A percentile compares a stretch with the other conserved stretches of the same genome.
Conservation (phyloP, 345 rosid genomes). For the Lepidium africanum region DNA sequence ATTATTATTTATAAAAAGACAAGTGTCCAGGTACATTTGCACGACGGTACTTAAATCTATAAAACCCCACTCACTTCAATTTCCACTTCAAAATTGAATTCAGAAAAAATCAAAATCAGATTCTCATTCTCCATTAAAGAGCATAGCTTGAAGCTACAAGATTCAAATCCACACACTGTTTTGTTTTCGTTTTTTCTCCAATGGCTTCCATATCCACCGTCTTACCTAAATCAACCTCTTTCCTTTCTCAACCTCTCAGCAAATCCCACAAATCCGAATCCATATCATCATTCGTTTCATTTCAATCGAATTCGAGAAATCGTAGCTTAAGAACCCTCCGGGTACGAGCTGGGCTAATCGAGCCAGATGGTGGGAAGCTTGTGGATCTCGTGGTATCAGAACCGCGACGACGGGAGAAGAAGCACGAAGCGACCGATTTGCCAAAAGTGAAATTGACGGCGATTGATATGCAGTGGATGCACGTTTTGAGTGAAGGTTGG, state of each 20-base stretch:
- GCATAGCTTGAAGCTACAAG: neutral
- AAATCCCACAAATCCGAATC: conserved; percentile 31
- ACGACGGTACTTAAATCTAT: neutral
- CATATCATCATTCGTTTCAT: conserved; percentile 12
- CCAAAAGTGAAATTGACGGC: conserved; percentile 49
- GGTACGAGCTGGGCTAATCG: conserved; percentile 48
- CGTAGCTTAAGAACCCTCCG: conserved; percentile 3
- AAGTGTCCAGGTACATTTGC: conserved; percentile 20
- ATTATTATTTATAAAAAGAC: neutral
- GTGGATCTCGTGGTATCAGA: conserved; percentile 58
- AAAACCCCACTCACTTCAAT: conserved; percentile 7
- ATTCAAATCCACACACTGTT: neutral
- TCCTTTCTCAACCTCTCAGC: conserved; percentile 29
- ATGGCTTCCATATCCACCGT: conserved; percentile 57
- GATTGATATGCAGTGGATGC: conserved; percentile 83
- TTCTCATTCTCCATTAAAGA: neutral
- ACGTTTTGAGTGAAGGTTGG: conserved; percentile 97
- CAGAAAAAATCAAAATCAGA: neutral
- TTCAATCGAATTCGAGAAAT: conserved; percentile 22
- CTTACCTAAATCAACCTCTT: conserved; percentile 24
- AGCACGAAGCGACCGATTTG: conserved; percentile 49
- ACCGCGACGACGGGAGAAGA: conserved; percentile 41
- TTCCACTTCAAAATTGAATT: conserved; percentile 6
- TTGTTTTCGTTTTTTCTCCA: neutral
- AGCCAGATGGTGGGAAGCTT: conserved; percentile 84